Base-by-base conservation (phyloP, 2,329 filamentous ascomycete species). In the Fusarium sp. region DNA sequence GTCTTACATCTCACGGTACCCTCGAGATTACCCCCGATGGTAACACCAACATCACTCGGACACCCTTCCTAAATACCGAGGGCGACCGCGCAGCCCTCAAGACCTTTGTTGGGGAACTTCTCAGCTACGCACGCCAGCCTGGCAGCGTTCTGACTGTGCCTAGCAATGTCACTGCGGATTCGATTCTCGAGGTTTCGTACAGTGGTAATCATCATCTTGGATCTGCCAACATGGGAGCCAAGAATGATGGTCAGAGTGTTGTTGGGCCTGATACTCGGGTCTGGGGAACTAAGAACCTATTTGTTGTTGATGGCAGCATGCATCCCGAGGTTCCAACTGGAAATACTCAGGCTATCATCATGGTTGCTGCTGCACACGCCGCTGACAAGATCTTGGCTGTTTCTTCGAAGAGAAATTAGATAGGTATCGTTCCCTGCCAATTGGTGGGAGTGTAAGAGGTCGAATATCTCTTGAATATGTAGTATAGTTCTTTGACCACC, bases 1-100 rank as follows among this genome's bases (percentile, higher is more conserved):
- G 82, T 12, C 78, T 82, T 6, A 81, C 79, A 17, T 85, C 84
- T 54, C 75, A 79, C 53, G 80, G 83, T 38, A 73, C 80, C 7
- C 76, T 85, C 21, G 74, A 75, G 24, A 80, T 83, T 30, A 80
- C 77, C 15, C 64, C 76, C 9, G 69, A 75, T 4, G 80, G 78
- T 24, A 65, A 72, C 17, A 83, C 83, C 26, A 77, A 79, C 60
- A 83, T 82, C 54, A 77, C 75, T 19, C 75, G 76, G 44, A 71
- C 69, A 45, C 76, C 79, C 7, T 77, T 65, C 60, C 73, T 77
- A 56, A 78, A 76, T 58, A 81, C 71, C 1, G 55, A 71, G 4
- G 74, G 68, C 15, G 77, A 78, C 48, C 60, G 53, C 11, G 68
- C 73, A 55, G 75, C 76, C 20, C 54, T 75, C 4, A 67, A 48